Evolutionary conservation across 2,329 filamentous ascomycete species (phyloP).

Genomic region (Diaporthe amygdali): DNA sequence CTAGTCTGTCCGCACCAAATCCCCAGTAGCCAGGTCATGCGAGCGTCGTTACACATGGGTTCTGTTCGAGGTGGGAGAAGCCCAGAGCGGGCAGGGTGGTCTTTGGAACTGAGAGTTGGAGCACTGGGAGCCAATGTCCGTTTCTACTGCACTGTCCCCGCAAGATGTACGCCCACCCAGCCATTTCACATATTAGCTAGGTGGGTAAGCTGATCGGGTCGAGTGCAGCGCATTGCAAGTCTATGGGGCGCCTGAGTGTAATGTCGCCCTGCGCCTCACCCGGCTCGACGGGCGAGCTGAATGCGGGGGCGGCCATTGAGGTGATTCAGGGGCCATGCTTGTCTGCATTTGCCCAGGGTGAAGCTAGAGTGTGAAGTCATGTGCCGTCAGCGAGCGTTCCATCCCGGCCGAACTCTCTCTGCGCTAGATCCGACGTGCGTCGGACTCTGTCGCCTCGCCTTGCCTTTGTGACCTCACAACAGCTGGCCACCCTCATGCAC

Average conservation of each 20-base stretch:
- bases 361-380: constrained; percentile 7
- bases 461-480: background rate
- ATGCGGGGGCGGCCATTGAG: background rate
- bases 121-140: too few species aligned
- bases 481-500: background rate
- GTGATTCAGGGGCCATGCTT: background rate
- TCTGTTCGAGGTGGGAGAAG: too few species aligned
- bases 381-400: constrained; percentile 8
- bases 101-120: too few species aligned
- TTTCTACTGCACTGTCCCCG: background rate
- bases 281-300: background rate
- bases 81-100: too few species aligned
- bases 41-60: too few species aligned
- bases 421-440: constrained; percentile 10
- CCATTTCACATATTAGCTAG: too few species aligned
- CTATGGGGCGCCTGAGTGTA: background rate
- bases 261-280: background rate
- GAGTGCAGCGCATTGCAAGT: background rate
- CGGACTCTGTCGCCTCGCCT: background rate
- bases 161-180: too few species aligned
- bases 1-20: too few species aligned
- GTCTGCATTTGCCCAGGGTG: background rate
- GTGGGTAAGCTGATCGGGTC: background rate
- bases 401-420: constrained; percentile 3
- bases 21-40: too few species aligned